A percentile compares a stretch with the other conserved stretches of the same genome.
Evolutionary conservation across 208 protist species (phyloP).

Genomic region (Trypanosomatidae sp.): DNA sequence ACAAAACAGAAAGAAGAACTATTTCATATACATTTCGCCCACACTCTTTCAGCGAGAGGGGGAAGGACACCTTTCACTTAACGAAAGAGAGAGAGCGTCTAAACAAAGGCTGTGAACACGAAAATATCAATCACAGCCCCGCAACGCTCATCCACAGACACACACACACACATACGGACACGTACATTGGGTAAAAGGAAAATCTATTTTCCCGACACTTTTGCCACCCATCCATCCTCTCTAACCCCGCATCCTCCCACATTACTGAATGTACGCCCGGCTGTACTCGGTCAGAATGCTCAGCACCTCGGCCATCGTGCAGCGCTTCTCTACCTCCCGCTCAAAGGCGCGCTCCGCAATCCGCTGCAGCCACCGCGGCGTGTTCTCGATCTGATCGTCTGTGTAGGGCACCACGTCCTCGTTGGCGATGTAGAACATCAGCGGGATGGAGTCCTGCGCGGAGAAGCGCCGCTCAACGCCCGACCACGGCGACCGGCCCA

Average conservation of each 20-base stretch:
- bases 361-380: slow-evolving; percentile 58
- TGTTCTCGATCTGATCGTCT: slow-evolving; percentile 26
- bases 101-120: background rate
- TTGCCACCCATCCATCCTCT: too few species aligned
- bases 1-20: too few species aligned
- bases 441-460: slow-evolving; percentile 35
- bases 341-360: slow-evolving; percentile 48
- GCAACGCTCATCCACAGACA: background rate
- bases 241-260: background rate
- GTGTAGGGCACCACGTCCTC: slow-evolving; percentile 49
- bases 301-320: slow-evolving; percentile 47
- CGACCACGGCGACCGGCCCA: slow-evolving; percentile 43
- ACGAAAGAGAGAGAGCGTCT: background rate
- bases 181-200: background rate
- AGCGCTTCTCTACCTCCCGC: slow-evolving; percentile 41
- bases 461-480: slow-evolving; percentile 17
- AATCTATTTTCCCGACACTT: too few species aligned
- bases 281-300: slow-evolving; percentile 42
- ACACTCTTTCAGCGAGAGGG: background rate
- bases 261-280: slow-evolving; percentile 6
- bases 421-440: slow-evolving; percentile 59
- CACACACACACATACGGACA: background rate
- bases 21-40: too few species aligned
- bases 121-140: background rate
- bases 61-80: background rate